Conservation (phyloP, 2,329 filamentous ascomycete species). For the Sarocladium kiliense region DNA sequence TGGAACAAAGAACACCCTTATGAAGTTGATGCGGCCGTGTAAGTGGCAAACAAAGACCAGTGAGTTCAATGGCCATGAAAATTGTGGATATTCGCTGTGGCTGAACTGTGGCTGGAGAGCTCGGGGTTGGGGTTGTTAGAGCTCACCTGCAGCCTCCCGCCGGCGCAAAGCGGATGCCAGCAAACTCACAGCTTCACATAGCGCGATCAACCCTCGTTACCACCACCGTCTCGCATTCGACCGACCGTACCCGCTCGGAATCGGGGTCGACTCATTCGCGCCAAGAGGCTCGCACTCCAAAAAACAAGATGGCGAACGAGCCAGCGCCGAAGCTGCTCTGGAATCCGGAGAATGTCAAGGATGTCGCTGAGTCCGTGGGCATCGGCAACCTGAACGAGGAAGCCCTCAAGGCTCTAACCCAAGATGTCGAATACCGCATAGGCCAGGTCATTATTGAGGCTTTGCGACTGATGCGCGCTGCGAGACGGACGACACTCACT, state of each 20-base stretch:
- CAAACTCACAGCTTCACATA: not conserved
- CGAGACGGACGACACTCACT: constrained; percentile 77
- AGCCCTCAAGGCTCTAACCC: constrained; percentile 78
- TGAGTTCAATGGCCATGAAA: not conserved
- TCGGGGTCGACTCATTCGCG: too few species aligned
- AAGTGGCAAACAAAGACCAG: not conserved
- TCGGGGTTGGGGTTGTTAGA: not conserved
- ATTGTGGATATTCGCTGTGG: not conserved
- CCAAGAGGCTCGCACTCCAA: not conserved
- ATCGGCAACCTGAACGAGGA: constrained; percentile 79
- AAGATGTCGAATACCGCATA: constrained; percentile 93
- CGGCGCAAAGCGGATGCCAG: not conserved
- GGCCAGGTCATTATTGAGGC: constrained; percentile 91
- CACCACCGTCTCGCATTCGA: not conserved
- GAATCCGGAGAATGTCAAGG: constrained; percentile 93
- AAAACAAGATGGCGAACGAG: constrained; percentile 26
- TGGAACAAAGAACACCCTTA: too few species aligned
- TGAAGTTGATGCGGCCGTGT: too few species aligned
- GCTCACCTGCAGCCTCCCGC: not conserved
- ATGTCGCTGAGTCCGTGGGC: constrained; percentile 94
- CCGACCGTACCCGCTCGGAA: too few species aligned
- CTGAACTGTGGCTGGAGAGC: not conserved
- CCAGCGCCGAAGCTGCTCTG: constrained; percentile 61
- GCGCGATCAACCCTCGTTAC: not conserved
- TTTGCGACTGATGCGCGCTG: constrained; percentile 92